Conservation (phyloP, 163 green algal species). For the Chlorella variabilis region DNA sequence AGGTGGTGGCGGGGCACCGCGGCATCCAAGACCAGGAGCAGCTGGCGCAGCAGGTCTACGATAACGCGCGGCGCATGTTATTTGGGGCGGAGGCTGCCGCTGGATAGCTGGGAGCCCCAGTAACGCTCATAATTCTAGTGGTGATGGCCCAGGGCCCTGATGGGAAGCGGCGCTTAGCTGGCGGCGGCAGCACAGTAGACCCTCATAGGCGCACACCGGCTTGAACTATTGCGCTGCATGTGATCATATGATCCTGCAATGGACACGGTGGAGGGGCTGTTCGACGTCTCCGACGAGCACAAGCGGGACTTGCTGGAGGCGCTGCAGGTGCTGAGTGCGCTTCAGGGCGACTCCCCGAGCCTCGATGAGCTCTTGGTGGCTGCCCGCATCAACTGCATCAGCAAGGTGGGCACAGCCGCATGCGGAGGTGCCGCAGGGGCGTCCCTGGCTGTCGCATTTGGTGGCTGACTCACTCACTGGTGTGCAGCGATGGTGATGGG, state of each 20-base stretch:
- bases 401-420: constrained; percentile 36
- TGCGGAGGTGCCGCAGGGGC: too few species aligned
- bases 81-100: neutral
- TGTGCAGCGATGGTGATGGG: too few species aligned
- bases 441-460: too few species aligned
- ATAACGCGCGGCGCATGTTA: constrained; percentile 26
- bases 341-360: neutral
- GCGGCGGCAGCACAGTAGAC: too few species aligned
- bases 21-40: constrained; percentile 42
- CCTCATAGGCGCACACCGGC: too few species aligned
- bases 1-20: constrained; percentile 69
- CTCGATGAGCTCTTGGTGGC: constrained; percentile 14
- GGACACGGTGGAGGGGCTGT: neutral
- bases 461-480: too few species aligned
- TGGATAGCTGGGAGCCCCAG: too few species aligned
- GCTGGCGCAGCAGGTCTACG: constrained; percentile 51
- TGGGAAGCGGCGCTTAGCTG: too few species aligned
- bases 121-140: too few species aligned
- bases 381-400: constrained; percentile 47
- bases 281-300: neutral
- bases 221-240: neutral
- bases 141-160: too few species aligned
- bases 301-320: constrained; percentile 18
- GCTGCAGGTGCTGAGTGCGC: neutral
- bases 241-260: neutral